phyloP scores from a whole-genome alignment of 2,329 filamentous ascomycete genomes.

The Monosporascus sp. region DNA sequence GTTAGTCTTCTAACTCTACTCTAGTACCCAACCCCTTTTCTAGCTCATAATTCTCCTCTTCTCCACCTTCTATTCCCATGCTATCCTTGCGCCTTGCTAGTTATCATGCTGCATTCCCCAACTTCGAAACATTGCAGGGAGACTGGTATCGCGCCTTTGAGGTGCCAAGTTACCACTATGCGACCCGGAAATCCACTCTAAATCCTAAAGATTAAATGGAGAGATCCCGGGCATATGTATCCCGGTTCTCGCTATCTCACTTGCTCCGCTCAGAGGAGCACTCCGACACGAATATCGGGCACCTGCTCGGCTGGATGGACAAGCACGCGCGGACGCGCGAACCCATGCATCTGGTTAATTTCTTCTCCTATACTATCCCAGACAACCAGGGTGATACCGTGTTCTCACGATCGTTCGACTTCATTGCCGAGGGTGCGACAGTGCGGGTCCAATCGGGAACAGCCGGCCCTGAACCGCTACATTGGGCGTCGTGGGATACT shows the following conservation, averaged over 20 bases:
- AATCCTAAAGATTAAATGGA: too few species aligned
- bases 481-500: constrained; percentile 4
- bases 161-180: too few species aligned
- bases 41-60: too few species aligned
- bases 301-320: constrained; percentile 3
- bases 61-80: too few species aligned
- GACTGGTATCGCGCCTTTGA: neutral
- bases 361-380: constrained; percentile 15
- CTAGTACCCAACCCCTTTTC: too few species aligned
- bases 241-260: constrained; percentile 14
- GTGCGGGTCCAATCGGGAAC: constrained; percentile 15
- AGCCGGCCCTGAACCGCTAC: constrained; percentile 2
- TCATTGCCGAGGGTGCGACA: constrained; percentile 19
- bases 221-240: too few species aligned
- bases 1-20: too few species aligned
- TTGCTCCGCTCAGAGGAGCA: constrained; percentile 21
- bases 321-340: neutral
- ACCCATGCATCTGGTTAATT: constrained; percentile 7
- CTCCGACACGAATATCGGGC: constrained; percentile 1
- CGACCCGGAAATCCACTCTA: too few species aligned
- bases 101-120: too few species aligned
- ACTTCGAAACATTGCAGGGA: too few species aligned
- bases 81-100: too few species aligned
- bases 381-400: constrained; percentile 23
- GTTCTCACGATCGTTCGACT: constrained; percentile 23